Evolutionary conservation across 169 alveolate genomes (phyloP).

Genomic region (Cryptosporidium canis): DNA sequence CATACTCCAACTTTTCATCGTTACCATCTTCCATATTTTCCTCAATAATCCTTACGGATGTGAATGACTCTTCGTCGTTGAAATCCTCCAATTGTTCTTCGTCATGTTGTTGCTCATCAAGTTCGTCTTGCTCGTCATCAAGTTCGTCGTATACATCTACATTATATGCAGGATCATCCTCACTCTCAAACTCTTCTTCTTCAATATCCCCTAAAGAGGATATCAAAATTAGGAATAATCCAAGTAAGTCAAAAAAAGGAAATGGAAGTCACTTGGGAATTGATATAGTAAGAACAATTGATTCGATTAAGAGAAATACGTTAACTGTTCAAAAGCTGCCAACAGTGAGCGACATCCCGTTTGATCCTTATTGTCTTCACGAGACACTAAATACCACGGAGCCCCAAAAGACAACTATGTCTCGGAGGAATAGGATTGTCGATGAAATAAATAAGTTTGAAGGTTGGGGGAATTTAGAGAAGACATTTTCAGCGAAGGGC

Average conservation of each 20-base stretch:
- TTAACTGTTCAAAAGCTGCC: conserved; percentile 28
- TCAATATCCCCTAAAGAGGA: not conserved
- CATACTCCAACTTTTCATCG: not conserved
- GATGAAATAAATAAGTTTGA: conserved; percentile 10
- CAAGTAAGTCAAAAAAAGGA: not conserved
- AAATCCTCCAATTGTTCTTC: not conserved
- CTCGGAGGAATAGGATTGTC: not conserved
- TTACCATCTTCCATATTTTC: not conserved
- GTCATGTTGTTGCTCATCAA: conserved; percentile 11
- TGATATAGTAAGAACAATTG: not conserved
- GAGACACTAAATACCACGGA: not conserved
- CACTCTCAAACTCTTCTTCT: not conserved
- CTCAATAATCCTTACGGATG: not conserved
- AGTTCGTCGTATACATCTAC: conserved; percentile 24
- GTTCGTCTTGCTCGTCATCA: conserved; percentile 6
- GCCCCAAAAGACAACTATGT: not conserved
- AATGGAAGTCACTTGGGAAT: not conserved
- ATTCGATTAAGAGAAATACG: not conserved
- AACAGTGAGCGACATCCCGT: conserved; percentile 16
- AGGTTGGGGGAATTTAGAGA: conserved; percentile 17
- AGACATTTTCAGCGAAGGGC: not conserved
- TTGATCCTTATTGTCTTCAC: not conserved
- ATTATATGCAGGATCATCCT: not conserved
- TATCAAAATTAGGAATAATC: not conserved
- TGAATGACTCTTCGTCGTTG: not conserved